phyloP scores from a whole-genome alignment of 495 filamentous ascomycete species.

The Neurospora africana region DNA sequence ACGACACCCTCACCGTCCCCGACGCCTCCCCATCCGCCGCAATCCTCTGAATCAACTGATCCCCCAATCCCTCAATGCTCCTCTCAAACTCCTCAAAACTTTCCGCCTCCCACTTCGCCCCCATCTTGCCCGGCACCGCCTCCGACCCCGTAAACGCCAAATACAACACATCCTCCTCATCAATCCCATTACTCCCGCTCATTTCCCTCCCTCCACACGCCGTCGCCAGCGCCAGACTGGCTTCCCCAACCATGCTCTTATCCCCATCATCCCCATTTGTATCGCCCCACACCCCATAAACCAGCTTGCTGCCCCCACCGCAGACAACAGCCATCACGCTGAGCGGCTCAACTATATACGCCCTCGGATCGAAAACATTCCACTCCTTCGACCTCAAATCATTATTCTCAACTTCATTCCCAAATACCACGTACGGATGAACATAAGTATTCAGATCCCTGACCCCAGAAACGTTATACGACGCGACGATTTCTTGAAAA shows the following conservation, averaged over 20 bases:
- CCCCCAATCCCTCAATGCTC: constrained; percentile 38
- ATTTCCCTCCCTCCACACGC: constrained; percentile 40
- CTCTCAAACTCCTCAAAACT: constrained; percentile 35
- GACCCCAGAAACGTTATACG: constrained; percentile 29
- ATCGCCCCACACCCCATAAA: constrained; percentile 60
- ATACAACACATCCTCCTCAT: constrained; percentile 40
- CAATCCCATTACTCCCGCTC: constrained; percentile 40
- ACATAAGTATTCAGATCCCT: constrained; percentile 49
- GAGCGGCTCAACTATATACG: constrained; percentile 43
- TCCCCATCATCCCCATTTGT: constrained; percentile 43
- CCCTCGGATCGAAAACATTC: constrained; percentile 35
- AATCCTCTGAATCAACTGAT: constrained; percentile 23
- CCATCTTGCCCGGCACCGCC: constrained; percentile 36
- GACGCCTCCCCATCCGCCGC: background rate
- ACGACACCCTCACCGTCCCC: background rate
- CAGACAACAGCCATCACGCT: constrained; percentile 58
- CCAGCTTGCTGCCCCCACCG: constrained; percentile 36
- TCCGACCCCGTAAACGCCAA: constrained; percentile 41
- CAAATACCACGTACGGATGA: constrained; percentile 58
- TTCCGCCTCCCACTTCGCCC: constrained; percentile 39
- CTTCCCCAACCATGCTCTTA: constrained; percentile 42
- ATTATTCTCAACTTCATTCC: constrained; percentile 35
- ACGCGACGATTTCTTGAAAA: constrained; percentile 37
- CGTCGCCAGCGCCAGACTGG: constrained; percentile 45
- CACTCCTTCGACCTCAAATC: constrained; percentile 21